Evolutionary conservation across 345 rosid species (phyloP), one percentile per base, ranked within the genome.

Genomic region (Hibiscus mutabilis): DNA sequence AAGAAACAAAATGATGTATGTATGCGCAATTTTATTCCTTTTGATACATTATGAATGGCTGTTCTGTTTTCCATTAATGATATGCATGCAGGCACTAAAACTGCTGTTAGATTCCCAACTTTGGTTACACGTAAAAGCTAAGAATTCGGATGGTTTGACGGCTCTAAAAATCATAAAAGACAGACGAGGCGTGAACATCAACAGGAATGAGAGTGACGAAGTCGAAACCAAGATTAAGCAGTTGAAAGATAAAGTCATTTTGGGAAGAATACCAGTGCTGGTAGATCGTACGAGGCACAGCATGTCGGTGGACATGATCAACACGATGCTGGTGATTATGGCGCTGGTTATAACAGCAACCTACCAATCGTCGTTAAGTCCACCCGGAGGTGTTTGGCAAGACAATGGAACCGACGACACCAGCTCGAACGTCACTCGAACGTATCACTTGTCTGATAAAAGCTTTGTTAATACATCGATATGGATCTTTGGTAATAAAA

Each of bases 181-280:
- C 40, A 35, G 8, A 35, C 8, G 8, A 35, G 40, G 8, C 40
- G 8, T 5, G 47, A 9, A 2, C 14, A 42, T 12, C 1, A 8
- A 42, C 47, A 42, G 40, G 40, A 29, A 40, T 40, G 44, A 0
- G 44, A 42, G 5, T 13, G 16, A 13, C n/a, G 5, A 13, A 13
- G 16, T 14, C 16, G 12, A 3, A 3, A 35, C 40, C 51, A 46
- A 47, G 52, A 47, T 47, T 47, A 47, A 47, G 0, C 52, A 5
- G n/a, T 47, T 47, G 1, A 47, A 3, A 16, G 16, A 14, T 13
- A 14, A 47, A 14, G 52, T 47, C 6, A 3, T 0, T 0, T 0
- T 0, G 0, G 15, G 0, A 0, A 13, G 18, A 47, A 47, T 0
- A 0, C 14, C 0, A 0, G n/a, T 14, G 6, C 0, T 1, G 52